Evolutionary conservation across 2,329 filamentous ascomycete species (phyloP), one percentile per base, ranked within the genome.

Genomic region (Fragosphaeria purpurea): DNA sequence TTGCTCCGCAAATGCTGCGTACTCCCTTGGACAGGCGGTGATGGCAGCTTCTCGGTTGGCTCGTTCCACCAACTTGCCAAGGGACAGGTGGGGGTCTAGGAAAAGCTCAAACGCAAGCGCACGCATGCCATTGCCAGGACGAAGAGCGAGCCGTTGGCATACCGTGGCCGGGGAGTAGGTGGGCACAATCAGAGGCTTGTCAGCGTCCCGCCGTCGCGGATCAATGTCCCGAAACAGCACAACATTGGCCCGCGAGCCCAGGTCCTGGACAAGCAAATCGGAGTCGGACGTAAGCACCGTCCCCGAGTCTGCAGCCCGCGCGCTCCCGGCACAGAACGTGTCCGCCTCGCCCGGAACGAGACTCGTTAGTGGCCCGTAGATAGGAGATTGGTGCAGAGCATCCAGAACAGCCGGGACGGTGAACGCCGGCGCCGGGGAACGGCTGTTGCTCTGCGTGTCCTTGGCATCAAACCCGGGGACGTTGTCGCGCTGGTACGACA

Each of bases 321-420:
- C 74, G 48, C 81, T 73, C 11, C 74, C 67, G 4, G 88, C 88
- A 63, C 89, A 95, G 67, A 80, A 93, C 31, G 74, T 67, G 62
- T 97, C 91, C 1, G 91, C 91, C 66, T 97, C 91, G 0, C 86
- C 89, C 0, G 88, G 82, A 0, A 95, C 83, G 10, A 93, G 72
- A 31, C 72, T 67, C 7, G 70, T 71, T 43, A 73, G 61, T 53
- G 55, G 59, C 5, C 55, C 63, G 54, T 77, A 80, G 5, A 60
- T 62, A 1, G 61, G 13, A 5, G 66, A 77, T 0, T 57, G 52
- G n/a, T 65, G 63, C 30, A 96, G 67, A 6, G 80, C 77, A 55
- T 95, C 88, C 44, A 90, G 77, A 6, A 91, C 73, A 3, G 85
- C 79, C 3, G 88, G 81, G 1, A 95, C 85, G 39, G 94, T 76